phyloP scores from a whole-genome alignment of 1,284 basidiomycete species.

The Irpex sp. region DNA sequence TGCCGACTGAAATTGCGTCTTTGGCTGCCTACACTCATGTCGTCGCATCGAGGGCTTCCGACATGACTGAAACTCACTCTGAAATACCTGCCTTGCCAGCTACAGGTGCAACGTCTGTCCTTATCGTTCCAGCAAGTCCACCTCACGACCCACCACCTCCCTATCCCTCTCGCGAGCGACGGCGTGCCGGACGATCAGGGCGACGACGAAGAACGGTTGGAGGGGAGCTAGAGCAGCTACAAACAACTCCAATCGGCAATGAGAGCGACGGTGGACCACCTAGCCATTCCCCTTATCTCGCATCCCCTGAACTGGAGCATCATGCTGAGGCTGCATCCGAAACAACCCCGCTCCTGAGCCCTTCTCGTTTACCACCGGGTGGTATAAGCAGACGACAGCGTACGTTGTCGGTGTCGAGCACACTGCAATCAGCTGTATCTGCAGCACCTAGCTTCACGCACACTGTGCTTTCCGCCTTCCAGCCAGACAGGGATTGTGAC shows the following conservation, averaged over 20 bases:
- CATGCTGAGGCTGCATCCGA: conserved; percentile 30
- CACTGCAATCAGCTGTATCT: conserved; percentile 42
- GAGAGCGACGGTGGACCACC: conserved; percentile 26
- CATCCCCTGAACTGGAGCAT: conserved; percentile 20
- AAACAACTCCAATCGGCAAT: conserved; percentile 33
- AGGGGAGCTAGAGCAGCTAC: conserved; percentile 23
- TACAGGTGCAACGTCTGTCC: neutral
- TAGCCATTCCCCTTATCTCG: conserved; percentile 2
- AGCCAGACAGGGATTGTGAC: conserved; percentile 38
- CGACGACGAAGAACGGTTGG: conserved; percentile 23
- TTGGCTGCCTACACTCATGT: neutral
- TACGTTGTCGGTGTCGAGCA: conserved; percentile 55
- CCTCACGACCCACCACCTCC: conserved; percentile 60
- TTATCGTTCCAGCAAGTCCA: conserved; percentile 21
- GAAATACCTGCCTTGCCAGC: neutral
- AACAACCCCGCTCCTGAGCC: conserved; percentile 38
- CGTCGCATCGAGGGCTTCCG: neutral
- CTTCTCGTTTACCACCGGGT: conserved; percentile 18
- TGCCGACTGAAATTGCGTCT: neutral
- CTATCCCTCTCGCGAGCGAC: conserved; percentile 53
- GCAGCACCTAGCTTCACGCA: conserved; percentile 61
- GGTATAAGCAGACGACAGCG: conserved; percentile 27
- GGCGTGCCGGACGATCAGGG: conserved; percentile 29
- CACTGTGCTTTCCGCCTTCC: conserved; percentile 61
- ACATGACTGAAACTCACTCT: neutral